These are phyloP conservation scores for Phymatotrichopsis omnivora DNA, from an alignment of 2,329 filamentous ascomycete genomes.

Conservation along the genomic window DNA sequence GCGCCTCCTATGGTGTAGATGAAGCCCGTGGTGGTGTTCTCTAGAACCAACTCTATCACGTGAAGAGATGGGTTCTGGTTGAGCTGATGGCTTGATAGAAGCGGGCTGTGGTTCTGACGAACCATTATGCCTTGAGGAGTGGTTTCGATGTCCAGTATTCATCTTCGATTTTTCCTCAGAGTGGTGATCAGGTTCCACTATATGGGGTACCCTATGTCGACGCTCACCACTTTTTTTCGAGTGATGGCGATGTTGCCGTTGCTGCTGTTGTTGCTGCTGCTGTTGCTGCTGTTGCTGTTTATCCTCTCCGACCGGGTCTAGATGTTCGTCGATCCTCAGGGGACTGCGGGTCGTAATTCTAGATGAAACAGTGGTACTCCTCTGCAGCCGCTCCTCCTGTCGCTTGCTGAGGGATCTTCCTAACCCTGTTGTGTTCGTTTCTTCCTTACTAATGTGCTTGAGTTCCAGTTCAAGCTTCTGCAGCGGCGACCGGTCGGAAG, in stretches of 20 bases:
- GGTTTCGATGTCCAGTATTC: neutral
- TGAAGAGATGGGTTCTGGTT: constrained; percentile 1
- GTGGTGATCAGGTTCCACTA: constrained; percentile 6
- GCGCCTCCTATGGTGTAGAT: constrained; percentile 9
- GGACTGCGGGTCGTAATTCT: constrained; percentile 12
- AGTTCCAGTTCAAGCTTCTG: constrained; percentile 88
- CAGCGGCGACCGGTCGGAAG: constrained; percentile 71
- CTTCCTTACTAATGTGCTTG: constrained; percentile 88
- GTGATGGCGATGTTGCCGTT: no score
- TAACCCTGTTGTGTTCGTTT: constrained; percentile 36
- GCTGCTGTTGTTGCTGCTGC: no score
- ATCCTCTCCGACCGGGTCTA: no score
- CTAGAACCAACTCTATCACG: constrained; percentile 12
- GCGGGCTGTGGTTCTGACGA: constrained; percentile 5
- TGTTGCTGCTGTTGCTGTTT: neutral
- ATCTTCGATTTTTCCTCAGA: neutral
- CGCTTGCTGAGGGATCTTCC: constrained; percentile 28
- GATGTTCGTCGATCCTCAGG: neutral
- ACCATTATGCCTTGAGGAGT: neutral
- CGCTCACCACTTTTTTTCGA: neutral
- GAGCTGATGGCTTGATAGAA: neutral
- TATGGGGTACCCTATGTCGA: constrained; percentile 8
- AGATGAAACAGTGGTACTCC: constrained; percentile 28
- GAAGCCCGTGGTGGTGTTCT: constrained; percentile 15
- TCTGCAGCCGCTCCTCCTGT: constrained; percentile 29